These are phyloP conservation scores for Diaporthe helianthi DNA, from an alignment of 2,329 filamentous ascomycete species.

Conservation along the genomic window DNA sequence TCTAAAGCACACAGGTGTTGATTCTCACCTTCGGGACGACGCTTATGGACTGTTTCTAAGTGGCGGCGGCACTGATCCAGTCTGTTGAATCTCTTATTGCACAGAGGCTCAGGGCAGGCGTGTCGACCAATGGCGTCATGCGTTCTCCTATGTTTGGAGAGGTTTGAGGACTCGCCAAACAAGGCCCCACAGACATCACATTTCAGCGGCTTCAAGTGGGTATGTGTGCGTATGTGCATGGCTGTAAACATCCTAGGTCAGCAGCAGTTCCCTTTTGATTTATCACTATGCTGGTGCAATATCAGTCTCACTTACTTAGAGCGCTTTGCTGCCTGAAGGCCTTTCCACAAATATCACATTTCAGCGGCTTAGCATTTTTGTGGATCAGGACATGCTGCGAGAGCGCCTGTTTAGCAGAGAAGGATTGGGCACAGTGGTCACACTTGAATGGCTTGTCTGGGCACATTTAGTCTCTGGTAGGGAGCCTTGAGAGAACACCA, in stretches of 20 bases:
- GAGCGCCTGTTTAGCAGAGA: constrained; percentile 72
- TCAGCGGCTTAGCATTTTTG: constrained; percentile 53
- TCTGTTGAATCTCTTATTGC: constrained; percentile 64
- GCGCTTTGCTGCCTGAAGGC: constrained; percentile 69
- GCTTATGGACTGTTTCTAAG: constrained; percentile 40
- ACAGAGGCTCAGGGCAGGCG: constrained; percentile 52
- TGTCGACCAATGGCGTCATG: constrained; percentile 62
- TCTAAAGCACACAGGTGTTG: constrained; percentile 20
- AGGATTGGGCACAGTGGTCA: constrained; percentile 59
- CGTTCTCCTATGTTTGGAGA: constrained; percentile 70
- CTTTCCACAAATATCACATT: constrained; percentile 21
- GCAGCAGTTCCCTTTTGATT: not conserved
- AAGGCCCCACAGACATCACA: constrained; percentile 65
- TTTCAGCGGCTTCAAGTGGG: constrained; percentile 66
- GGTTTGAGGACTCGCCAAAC: constrained; percentile 71
- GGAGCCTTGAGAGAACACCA: not conserved
- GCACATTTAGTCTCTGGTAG: constrained; percentile 30
- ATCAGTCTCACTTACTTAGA: constrained; percentile 57
- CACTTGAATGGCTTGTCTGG: constrained; percentile 67
- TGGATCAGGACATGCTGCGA: constrained; percentile 73
- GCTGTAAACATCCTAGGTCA: constrained; percentile 47
- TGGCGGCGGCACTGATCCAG: constrained; percentile 68
- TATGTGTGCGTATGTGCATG: constrained; percentile 73
- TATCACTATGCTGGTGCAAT: not conserved
- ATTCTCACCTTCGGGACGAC: constrained; percentile 37